Base-by-base conservation (phyloP, 2,329 filamentous ascomycete species). In the Colletotrichum brevisporum region DNA sequence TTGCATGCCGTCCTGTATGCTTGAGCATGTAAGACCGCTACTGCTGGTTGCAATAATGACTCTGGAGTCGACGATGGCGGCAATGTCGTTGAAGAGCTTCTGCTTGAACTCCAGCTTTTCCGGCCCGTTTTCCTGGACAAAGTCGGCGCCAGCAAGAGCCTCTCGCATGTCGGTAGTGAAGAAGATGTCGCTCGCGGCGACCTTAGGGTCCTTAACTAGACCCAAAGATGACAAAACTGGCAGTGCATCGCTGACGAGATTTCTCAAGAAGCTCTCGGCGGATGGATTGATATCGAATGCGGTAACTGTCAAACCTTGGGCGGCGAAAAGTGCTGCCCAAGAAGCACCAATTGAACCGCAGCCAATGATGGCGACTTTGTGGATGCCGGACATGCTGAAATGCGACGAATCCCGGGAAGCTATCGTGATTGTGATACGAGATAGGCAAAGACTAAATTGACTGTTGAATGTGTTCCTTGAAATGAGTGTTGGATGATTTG, bases 101-200 rank as follows among this genome's bases (percentile, higher is more conserved):
- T 75, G 76, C 70, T 84, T 84, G 69, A 83, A 76, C 1, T 81
- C 78, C 0, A 81, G 63, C 15, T 76, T 73, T 53, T 84, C 82
- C 0, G 81, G 81, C 1, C 78, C 81, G 66, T 83, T 82, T 54
- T 82, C 79, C 65, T 81, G 78, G 4, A 81, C 74, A 43, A 80
- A 78, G 63, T 81, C 78, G 2, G 78, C 74, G 9, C 71, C 64
- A 6, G 69, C 60, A 1, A 71, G 71, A 54, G 43, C 69, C 21
- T 59, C 52, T 6, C 59, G 66, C 43, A 47, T 56, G 27, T 67
- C 24, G 15, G 63, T 67, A 8, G 63, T 67, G 52, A 67, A 67
- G 10, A 21, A n/a, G 12, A 67, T 67, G 15, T 56, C 57, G 41
- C 31, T 13, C 4, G 9, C 63, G 4, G 50, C 27, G 3, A 43